phyloP scores from a whole-genome alignment of 2,329 filamentous ascomycete genomes.

The Penicillium sp. region DNA sequence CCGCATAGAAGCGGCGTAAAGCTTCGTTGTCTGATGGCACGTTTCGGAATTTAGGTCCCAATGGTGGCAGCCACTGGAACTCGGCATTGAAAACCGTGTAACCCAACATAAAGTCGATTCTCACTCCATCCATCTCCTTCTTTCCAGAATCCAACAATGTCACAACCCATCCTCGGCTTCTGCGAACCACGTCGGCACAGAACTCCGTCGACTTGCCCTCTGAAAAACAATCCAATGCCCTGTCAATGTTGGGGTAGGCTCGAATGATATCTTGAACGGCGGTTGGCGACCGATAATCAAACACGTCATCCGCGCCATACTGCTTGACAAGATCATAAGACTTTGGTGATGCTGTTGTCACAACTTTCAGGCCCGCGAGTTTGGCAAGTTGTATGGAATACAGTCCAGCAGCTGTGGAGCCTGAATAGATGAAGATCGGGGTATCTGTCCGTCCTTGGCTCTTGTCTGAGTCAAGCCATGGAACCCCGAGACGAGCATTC shows the following conservation, averaged over 20 bases:
- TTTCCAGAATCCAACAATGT: constrained; percentile 20
- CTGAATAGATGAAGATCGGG: constrained; percentile 25
- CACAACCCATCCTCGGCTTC: constrained; percentile 20
- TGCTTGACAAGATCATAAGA: constrained; percentile 21
- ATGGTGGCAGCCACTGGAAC: constrained; percentile 22
- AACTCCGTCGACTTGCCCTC: constrained; percentile 23
- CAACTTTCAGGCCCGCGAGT: constrained; percentile 36
- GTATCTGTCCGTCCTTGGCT: neutral
- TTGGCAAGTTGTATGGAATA: constrained; percentile 42
- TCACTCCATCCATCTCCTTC: constrained; percentile 18
- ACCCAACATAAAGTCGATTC: constrained; percentile 20
- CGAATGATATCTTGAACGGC: constrained; percentile 21
- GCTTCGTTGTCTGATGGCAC: constrained; percentile 21
- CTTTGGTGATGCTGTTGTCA: constrained; percentile 18
- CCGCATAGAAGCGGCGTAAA: constrained; percentile 20
- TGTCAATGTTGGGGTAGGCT: constrained; percentile 21
- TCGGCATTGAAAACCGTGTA: constrained; percentile 23
- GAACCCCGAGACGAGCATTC: constrained; percentile 28
- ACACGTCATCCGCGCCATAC: constrained; percentile 24
- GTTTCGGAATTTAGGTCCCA: constrained; percentile 22
- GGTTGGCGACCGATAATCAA: constrained; percentile 23
- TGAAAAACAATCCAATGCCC: constrained; percentile 26
- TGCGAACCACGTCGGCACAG: constrained; percentile 22
- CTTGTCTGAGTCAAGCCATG: constrained; percentile 36
- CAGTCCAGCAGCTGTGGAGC: constrained; percentile 19